These are phyloP conservation scores for Microdochium nivale DNA, from an alignment of 2,329 filamentous ascomycete genomes.

Conservation along the genomic window DNA sequence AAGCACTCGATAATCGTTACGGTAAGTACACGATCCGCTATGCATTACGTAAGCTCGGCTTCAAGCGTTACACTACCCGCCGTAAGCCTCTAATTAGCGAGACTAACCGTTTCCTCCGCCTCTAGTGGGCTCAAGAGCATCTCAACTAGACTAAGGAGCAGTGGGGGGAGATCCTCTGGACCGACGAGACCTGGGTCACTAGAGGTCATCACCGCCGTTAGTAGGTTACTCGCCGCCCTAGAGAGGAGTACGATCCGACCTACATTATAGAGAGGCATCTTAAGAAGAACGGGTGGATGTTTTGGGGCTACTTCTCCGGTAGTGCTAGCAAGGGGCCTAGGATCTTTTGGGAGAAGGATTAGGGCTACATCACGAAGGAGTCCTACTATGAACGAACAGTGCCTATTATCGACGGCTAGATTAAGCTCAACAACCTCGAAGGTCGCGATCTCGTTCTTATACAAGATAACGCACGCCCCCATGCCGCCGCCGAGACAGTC, in stretches of 20 bases:
- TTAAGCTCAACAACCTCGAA: background rate
- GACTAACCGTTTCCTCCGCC: background rate
- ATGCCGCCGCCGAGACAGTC: background rate
- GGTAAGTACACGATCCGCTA: slow-evolving; percentile 2
- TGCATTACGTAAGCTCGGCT: slow-evolving; percentile 3
- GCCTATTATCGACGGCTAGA: slow-evolving; percentile 6
- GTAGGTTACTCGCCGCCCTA: slow-evolving; percentile 8
- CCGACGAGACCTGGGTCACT: slow-evolving; percentile 11
- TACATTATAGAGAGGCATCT: slow-evolving; percentile 11
- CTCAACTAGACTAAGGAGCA: slow-evolving; percentile 3
- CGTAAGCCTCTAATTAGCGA: slow-evolving; percentile 7
- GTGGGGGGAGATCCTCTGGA: slow-evolving; percentile 9
- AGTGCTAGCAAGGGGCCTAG: slow-evolving; percentile 11
- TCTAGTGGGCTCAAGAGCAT: slow-evolving; percentile 3
- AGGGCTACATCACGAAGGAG: slow-evolving; percentile 14
- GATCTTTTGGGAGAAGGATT: slow-evolving; percentile 22
- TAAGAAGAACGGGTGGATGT: slow-evolving; percentile 17
- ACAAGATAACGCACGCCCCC: background rate
- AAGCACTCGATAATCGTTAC: background rate
- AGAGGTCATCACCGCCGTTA: slow-evolving; percentile 5
- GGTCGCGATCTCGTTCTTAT: background rate
- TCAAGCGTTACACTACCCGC: background rate
- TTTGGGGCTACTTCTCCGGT: slow-evolving; percentile 18
- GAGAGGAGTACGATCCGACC: slow-evolving; percentile 12
- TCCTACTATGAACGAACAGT: slow-evolving; percentile 11